Conservation (phyloP, 2,329 filamentous ascomycete species). For the Cytospora mali region DNA sequence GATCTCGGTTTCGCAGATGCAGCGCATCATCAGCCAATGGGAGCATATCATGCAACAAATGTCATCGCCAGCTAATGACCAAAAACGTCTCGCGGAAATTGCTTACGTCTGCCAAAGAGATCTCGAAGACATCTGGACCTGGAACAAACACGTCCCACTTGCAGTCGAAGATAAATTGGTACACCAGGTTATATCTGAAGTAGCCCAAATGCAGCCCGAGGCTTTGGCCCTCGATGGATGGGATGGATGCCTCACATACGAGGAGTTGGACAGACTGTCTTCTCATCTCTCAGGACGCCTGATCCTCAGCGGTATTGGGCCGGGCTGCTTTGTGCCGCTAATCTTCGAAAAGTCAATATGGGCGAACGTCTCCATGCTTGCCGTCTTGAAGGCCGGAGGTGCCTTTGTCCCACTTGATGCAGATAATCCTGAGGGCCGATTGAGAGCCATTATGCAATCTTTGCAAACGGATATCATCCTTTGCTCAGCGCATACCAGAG, state of each 20-base stretch:
- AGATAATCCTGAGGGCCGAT: background rate
- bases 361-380: background rate
- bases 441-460: background rate
- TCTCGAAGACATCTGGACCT: background rate
- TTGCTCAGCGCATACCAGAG: background rate
- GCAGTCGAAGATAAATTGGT: background rate
- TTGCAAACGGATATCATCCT: background rate
- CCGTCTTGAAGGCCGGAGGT: background rate
- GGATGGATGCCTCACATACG: slow-evolving; percentile 1
- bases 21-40: slow-evolving; percentile 2
- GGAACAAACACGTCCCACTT: background rate
- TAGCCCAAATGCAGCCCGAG: background rate
- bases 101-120: background rate
- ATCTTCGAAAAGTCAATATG: background rate
- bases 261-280: background rate
- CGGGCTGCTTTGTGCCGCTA: background rate
- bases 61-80: background rate
- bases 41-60: background rate
- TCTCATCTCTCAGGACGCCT: background rate
- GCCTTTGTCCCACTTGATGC: background rate
- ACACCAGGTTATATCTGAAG: background rate
- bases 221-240: background rate
- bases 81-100: background rate
- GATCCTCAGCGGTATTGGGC: background rate
- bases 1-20: background rate